These are phyloP conservation scores for Neoscytalidium dimidiatum DNA, from an alignment of 2,329 filamentous ascomycete genomes.

Conservation along the genomic window DNA sequence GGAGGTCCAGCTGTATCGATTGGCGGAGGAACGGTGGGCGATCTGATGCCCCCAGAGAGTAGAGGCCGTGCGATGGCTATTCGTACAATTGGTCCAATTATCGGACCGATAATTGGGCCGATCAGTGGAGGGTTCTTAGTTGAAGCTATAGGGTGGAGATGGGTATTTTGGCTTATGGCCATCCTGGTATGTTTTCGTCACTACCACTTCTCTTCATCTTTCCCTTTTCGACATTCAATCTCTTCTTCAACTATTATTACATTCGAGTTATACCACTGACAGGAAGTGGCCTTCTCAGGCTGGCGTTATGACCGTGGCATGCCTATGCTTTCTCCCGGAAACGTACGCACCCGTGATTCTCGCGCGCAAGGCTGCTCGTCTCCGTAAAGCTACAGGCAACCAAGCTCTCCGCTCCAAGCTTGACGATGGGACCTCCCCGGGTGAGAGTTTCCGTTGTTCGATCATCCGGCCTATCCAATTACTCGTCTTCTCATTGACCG, in stretches of 20 bases:
- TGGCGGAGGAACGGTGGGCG: conserved; percentile 55
- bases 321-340: conserved; percentile 45
- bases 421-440: conserved; percentile 38
- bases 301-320: conserved; percentile 39
- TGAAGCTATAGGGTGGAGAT: background rate
- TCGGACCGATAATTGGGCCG: conserved; percentile 48
- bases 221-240: no score
- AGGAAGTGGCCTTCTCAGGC: conserved; percentile 20
- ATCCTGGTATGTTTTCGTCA: background rate
- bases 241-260: no score
- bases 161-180: background rate
- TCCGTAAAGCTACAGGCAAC: conserved; percentile 54
- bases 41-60: conserved; percentile 49
- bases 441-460: conserved; percentile 44
- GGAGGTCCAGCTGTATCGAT: conserved; percentile 40
- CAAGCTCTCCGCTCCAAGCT: conserved; percentile 43
- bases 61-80: conserved; percentile 52
- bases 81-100: conserved; percentile 51
- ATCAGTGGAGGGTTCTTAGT: conserved; percentile 25
- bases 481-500: conserved; percentile 59
- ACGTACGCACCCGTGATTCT: conserved; percentile 52
- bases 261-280: no score
- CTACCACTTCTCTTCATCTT: conserved; percentile 31
- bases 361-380: conserved; percentile 45
- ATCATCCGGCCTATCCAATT: conserved; percentile 60